Percentiles rank a stretch among this genome's conserved stretches.
Conservation (phyloP, 148 eudicot genomes). For the Diospyros lotus region DNA sequence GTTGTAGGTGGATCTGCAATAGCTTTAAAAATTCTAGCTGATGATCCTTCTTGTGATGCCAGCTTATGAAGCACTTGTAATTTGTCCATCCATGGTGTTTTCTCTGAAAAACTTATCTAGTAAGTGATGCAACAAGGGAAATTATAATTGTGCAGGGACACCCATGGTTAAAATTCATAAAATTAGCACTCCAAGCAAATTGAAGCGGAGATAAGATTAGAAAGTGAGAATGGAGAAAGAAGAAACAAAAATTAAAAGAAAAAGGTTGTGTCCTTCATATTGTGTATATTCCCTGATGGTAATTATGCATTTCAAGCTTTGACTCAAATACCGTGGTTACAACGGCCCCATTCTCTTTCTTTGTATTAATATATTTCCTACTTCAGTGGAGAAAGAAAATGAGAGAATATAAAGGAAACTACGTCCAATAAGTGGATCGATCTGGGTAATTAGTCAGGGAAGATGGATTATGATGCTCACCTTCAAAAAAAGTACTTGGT, state of each 20-base stretch:
- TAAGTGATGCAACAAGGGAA: not conserved
- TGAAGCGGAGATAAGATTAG: not conserved
- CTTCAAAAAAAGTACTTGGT: conserved; percentile 85
- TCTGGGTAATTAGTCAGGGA: not conserved
- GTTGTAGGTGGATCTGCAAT: conserved; percentile 99
- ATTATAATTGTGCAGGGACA: not conserved
- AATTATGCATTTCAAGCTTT: too few relatives aligned
- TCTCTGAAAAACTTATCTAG: conserved; percentile 39
- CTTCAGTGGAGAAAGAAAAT: not conserved
- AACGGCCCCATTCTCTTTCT: too few relatives aligned
- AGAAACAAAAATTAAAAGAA: not conserved
- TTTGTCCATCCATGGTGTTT: conserved; percentile 97
- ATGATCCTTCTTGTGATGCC: conserved; percentile 56
- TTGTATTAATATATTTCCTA: too few relatives aligned
- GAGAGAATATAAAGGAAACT: not conserved
- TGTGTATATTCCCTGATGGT: too few relatives aligned
- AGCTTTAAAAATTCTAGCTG: conserved; percentile 87
- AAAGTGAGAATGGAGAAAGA: too few relatives aligned
- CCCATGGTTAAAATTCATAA: not conserved
- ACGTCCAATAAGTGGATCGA: too few relatives aligned
- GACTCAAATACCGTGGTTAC: too few relatives aligned
- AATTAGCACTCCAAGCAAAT: not conserved
- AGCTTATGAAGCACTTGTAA: conserved; percentile 64
- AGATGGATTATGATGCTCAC: conserved; percentile 29
- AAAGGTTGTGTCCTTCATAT: not conserved